A percentile compares a stretch with the other conserved stretches of the same genome.
phyloP scores from a whole-genome alignment of 345 rosid species.

The Dimocarpus longan region DNA sequence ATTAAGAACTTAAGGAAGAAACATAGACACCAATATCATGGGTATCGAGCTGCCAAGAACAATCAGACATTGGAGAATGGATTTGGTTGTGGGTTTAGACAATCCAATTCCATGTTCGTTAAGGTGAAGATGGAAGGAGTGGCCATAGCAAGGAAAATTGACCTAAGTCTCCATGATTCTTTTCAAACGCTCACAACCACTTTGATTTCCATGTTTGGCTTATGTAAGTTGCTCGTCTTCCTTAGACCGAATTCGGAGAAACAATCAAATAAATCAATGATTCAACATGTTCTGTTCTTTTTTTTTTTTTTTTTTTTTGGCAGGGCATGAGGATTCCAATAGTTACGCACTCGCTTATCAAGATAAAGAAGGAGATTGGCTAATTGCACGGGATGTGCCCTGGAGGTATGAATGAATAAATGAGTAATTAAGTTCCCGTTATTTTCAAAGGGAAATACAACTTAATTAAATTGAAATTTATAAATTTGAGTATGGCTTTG shows the following conservation, averaged over 20 bases:
- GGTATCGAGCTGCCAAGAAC: neutral
- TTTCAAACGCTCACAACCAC: conserved; percentile 33
- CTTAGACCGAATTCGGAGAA: neutral
- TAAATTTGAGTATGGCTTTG: too few species aligned
- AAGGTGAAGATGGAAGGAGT: conserved; percentile 61
- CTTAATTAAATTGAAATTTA: too few species aligned
- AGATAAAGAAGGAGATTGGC: conserved; percentile 49
- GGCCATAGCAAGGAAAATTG: conserved; percentile 52
- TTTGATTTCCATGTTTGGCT: conserved; percentile 45
- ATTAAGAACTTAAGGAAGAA: conserved; percentile 29
- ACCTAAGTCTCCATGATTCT: conserved; percentile 37
- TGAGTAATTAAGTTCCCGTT: too few species aligned
- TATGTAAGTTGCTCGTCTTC: conserved; percentile 27
- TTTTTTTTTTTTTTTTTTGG: neutral
- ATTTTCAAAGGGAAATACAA: too few species aligned
- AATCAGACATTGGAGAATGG: conserved; percentile 23
- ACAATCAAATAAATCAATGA: neutral
- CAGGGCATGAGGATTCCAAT: conserved; percentile 37
- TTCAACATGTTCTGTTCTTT: neutral
- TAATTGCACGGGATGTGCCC: conserved; percentile 35
- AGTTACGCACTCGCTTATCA: conserved; percentile 36
- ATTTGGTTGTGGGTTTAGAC: conserved; percentile 12
- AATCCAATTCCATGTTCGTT: conserved; percentile 38
- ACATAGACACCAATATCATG: neutral
- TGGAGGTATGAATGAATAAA: conserved; percentile 35